These are phyloP conservation scores for Diaporthe vaccinii DNA, from an alignment of 2,329 filamentous ascomycete species.

Conservation along the genomic window DNA sequence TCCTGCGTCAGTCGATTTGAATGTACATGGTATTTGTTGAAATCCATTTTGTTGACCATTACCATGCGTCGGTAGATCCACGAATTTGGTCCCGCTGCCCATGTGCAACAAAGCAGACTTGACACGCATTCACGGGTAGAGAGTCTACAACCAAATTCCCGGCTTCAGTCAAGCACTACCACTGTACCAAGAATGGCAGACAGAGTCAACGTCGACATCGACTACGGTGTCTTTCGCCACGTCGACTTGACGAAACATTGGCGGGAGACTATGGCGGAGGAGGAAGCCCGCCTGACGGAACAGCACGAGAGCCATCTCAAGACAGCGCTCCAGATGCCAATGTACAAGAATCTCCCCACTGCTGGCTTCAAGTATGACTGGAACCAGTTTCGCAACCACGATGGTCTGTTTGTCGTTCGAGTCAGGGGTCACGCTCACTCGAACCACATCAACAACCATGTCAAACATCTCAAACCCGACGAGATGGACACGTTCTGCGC, in stretches of 20 bases:
- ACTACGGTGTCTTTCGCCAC: neutral
- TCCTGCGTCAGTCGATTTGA: neutral
- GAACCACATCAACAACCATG: neutral
- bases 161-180: too few species aligned
- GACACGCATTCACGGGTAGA: neutral
- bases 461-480: neutral
- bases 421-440: too few species aligned
- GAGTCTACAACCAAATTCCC: neutral
- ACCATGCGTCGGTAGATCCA: neutral
- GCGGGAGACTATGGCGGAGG: neutral
- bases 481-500: neutral
- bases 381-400: neutral
- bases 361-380: neutral
- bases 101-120: neutral
- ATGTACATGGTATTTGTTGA: neutral
- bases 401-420: neutral
- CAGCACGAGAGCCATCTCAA: neutral
- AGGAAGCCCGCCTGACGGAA: neutral
- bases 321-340: neutral
- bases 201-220: neutral
- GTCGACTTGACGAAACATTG: too few species aligned
- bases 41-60: neutral
- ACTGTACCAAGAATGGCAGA: neutral
- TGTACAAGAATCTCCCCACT: constrained; percentile 7
- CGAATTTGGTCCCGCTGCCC: neutral